phyloP scores from a whole-genome alignment of 2,329 filamentous ascomycete genomes.

The Pyrenophora teres region DNA sequence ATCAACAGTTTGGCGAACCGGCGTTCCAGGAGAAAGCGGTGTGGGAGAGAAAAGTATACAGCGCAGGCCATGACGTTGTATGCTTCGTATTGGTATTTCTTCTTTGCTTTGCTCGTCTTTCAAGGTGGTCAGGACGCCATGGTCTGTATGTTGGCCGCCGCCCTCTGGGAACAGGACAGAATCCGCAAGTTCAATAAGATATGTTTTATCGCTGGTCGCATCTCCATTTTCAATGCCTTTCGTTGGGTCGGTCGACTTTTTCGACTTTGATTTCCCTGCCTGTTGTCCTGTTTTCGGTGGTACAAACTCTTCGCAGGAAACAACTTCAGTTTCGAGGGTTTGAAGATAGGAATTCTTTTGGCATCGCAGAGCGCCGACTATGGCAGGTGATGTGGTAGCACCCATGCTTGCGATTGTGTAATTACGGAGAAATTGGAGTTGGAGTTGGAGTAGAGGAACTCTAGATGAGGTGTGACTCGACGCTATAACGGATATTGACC shows the following conservation, averaged over 20 bases:
- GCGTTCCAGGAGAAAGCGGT: slow-evolving; percentile 77
- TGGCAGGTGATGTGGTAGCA: slow-evolving; percentile 18
- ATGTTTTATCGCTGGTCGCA: slow-evolving; percentile 24
- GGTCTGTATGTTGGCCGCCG: slow-evolving; percentile 41
- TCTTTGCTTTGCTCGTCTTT: slow-evolving; percentile 10
- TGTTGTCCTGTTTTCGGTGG: slow-evolving; percentile 24
- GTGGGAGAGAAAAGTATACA: slow-evolving; percentile 78
- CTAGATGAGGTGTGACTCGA: slow-evolving; percentile 6
- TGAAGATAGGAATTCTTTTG: slow-evolving; percentile 42
- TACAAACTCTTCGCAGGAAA: slow-evolving; percentile 38
- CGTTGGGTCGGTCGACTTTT: slow-evolving; percentile 32
- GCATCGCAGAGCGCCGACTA: slow-evolving; percentile 40
- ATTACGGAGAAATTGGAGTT: background rate
- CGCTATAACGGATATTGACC: slow-evolving; percentile 3
- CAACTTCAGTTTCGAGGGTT: slow-evolving; percentile 36
- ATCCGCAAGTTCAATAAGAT: slow-evolving; percentile 40
- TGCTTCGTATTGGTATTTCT: slow-evolving; percentile 33
- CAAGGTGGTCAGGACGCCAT: slow-evolving; percentile 36
- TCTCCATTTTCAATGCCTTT: slow-evolving; percentile 19
- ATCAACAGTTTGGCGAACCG: slow-evolving; percentile 35
- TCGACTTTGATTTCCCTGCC: slow-evolving; percentile 31
- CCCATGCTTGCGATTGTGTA: slow-evolving; percentile 21
- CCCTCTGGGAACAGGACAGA: slow-evolving; percentile 43
- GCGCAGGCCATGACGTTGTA: slow-evolving; percentile 58
- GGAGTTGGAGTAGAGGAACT: background rate